phyloP scores from a whole-genome alignment of 352 stramenopile genomes.

The Phytophthora cryptogea region DNA sequence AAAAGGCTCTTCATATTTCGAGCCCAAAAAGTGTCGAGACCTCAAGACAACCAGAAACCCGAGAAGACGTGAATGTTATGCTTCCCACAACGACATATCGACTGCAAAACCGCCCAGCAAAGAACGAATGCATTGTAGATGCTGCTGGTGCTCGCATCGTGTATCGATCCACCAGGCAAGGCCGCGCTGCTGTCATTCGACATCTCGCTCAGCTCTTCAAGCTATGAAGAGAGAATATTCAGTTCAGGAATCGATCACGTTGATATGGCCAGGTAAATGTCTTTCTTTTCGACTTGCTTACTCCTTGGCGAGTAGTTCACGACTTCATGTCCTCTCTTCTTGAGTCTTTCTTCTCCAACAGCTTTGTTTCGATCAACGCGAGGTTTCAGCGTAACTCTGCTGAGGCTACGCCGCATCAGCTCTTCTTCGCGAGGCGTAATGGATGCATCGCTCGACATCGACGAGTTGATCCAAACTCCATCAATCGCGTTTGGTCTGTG shows the following conservation, averaged over 20 bases:
- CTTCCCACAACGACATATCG: slow-evolving; percentile 35
- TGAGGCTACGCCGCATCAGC: slow-evolving; percentile 64
- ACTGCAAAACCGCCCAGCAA: slow-evolving; percentile 53
- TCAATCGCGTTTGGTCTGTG: background rate
- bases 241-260: slow-evolving; percentile 39
- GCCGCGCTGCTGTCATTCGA: slow-evolving; percentile 57
- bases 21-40: slow-evolving; percentile 1
- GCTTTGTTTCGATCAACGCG: slow-evolving; percentile 50
- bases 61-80: slow-evolving; percentile 50
- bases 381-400: slow-evolving; percentile 57
- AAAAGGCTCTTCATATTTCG: slow-evolving; percentile 31
- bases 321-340: slow-evolving; percentile 23
- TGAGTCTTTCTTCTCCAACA: slow-evolving; percentile 25
- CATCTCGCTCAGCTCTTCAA: slow-evolving; percentile 47
- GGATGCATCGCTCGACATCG: slow-evolving; percentile 3
- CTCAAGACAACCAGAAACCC: slow-evolving; percentile 34
- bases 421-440: slow-evolving; percentile 43
- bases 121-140: slow-evolving; percentile 63
- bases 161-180: slow-evolving; percentile 65
- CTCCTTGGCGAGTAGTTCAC: slow-evolving; percentile 7
- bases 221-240: slow-evolving; percentile 2
- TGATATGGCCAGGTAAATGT: slow-evolving; percentile 65
- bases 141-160: slow-evolving; percentile 42
- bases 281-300: slow-evolving; percentile 21
- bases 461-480: slow-evolving; percentile 4